Base-by-base conservation (phyloP, 768 basidiomycete species). In the Podaxis sp. region DNA sequence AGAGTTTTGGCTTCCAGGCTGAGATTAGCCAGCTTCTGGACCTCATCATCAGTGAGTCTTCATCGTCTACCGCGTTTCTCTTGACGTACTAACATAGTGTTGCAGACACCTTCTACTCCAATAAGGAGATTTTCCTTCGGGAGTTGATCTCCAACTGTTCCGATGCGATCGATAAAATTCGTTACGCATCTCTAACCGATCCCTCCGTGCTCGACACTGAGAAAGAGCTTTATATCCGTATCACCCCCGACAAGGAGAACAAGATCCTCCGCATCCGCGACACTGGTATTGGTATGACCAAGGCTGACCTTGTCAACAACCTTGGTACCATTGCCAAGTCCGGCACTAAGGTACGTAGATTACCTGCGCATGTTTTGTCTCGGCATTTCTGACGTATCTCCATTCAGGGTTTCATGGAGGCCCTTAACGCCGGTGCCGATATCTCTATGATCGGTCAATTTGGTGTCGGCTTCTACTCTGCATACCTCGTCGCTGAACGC, bases 391-490 rank as follows among this genome's bases (percentile, higher is more conserved):
- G n/a, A 63, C 61, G 49, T n/a, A 59, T 57, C 22, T 59, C n/a
- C 17, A 54, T 64, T 8, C 65, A 96, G 91, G 96, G 95, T 64
- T 99, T 99, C 86, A 98, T 99, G 96, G 96, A 99, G 83, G 96
- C 97, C 58, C 85, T 98, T 65, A 87, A 81, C 74, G 91, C 91
- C 37, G 91, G 91, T 66, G 91, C 91, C 61, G 91, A 93, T 71
- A 93, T 93, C 65, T 91, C 91, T 71, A 98, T 98, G 96, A 97
- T 96, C 72, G 94, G 94, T 79, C 93, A 96, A 82, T 96, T 97
- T 78, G 94, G 96, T 95, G 96, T 99, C 77, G 96, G 96, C 82
- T 98, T 98, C 89, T 98, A 99, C 88, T 98, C 96, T 53, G 93
- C 94, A 15, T 98, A 98, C 86, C 94, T 99, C 70, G 96, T 99